phyloP scores from a whole-genome alignment of 768 basidiomycete genomes.

The Porpolomopsis calyptriformis region DNA sequence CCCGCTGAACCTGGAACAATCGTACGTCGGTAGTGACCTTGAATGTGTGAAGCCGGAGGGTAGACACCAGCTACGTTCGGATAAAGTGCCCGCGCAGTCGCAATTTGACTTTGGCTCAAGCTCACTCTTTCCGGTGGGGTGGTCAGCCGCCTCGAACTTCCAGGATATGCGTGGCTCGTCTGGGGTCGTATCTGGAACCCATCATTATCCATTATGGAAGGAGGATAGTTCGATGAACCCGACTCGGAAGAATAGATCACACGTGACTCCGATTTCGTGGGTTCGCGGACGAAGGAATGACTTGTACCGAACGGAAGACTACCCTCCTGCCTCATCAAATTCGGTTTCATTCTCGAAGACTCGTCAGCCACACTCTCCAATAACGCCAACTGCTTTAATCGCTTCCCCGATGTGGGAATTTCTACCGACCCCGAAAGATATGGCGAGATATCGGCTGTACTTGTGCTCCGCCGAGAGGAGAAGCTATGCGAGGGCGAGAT shows the following conservation, averaged over 20 bases:
- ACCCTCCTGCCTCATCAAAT: too few relatives aligned
- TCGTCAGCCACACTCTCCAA: conserved; percentile 66
- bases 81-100: too few relatives aligned
- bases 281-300: not conserved
- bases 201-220: conserved; percentile 1
- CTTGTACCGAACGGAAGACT: not conserved
- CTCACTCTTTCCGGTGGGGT: conserved; percentile 31
- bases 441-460: conserved; percentile 58
- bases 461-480: conserved; percentile 32
- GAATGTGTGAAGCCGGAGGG: not conserved
- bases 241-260: conserved; percentile 26
- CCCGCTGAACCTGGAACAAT: too few relatives aligned
- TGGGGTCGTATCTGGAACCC: conserved; percentile 35
- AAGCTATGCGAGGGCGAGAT: conserved; percentile 11
- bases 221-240: conserved; percentile 6
- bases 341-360: conserved; percentile 55
- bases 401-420: conserved; percentile 48
- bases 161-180: conserved; percentile 37
- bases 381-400: conserved; percentile 58
- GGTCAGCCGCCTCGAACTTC: conserved; percentile 20
- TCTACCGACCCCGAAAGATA: conserved; percentile 49
- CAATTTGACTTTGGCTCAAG: conserved; percentile 45
- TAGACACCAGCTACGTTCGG: conserved; percentile 8
- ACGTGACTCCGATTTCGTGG: too few relatives aligned
- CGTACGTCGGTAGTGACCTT: too few relatives aligned